Evolutionary conservation across 1,284 basidiomycete genomes (phyloP), one percentile per base, ranked within the genome.

Genomic region (Apiotrichum sp.): DNA sequence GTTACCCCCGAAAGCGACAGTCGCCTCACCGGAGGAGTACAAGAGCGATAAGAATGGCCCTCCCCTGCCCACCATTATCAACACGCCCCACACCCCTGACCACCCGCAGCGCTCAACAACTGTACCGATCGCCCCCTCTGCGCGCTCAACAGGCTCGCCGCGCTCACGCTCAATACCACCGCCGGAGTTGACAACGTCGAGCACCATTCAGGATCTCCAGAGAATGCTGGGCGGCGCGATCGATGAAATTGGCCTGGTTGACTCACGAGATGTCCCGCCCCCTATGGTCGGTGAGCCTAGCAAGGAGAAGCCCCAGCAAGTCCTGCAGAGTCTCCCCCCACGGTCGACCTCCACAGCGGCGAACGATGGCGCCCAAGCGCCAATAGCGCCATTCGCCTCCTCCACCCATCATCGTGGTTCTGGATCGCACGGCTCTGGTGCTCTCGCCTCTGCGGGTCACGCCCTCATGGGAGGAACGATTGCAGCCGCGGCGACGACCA

Each of bases 201-300:
- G 50, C 32, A 67, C 70, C 1, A 69, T 76, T 52, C 66, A 69
- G 53, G 71, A 77, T 40, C 65, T 75, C 44, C 72, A 72, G 5
- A 68, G 70, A 10, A 69, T 75, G 52, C 59, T 77, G 1, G 71
- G 70, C 3, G 70, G 70, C n/a, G 72, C 75, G 6, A 75, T 76
- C 32, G 71, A 74, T 53, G 74, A 70, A 41, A 76, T 72, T 42
- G 72, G 68, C 0, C 60, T 70, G 49, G 64, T 68, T 35, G 68
- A 70, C 57, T 69, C 69, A 33, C 52, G 65, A 32, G 65, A 71
- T 35, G 67, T 65, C 3, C 68, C 70, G 29, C 70, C 71, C 0
- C 36, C 31, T 6, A 64, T 49, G 8, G 56, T 73, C 8, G 41
- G 44, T 7, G 65, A 66, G 50, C 67, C 72, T 9, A 44, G 38